Evolutionary conservation across 2,329 filamentous ascomycete genomes (phyloP).

Genomic region (Colletotrichum siamense): DNA sequence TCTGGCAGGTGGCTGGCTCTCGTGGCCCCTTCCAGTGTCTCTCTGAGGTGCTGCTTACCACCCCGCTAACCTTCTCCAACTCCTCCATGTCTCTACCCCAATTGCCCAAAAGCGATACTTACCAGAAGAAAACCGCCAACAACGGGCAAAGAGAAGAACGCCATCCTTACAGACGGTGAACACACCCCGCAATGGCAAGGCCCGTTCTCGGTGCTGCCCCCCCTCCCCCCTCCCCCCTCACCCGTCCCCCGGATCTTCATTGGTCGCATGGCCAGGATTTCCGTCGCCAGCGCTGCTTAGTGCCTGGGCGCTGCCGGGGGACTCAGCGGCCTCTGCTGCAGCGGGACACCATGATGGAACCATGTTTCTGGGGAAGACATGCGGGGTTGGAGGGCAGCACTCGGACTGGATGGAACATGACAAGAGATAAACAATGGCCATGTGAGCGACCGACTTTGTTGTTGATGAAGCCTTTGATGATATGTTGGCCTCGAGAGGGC

Average conservation of each 20-base stretch:
- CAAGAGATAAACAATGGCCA: neutral
- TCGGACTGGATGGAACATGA: neutral
- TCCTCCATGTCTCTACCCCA: neutral
- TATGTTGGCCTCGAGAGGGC: neutral
- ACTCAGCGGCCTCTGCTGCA: neutral
- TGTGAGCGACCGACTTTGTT: neutral
- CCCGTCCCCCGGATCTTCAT: neutral
- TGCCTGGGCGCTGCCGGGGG: neutral
- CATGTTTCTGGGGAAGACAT: conserved; percentile 17
- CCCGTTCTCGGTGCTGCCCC: neutral
- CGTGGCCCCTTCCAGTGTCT: conserved; percentile 1
- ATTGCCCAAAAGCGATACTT: neutral
- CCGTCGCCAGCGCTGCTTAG: neutral
- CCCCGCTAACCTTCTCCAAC: neutral
- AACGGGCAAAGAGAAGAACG: neutral
- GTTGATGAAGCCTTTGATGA: neutral
- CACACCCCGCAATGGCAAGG: neutral
- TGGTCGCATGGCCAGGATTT: neutral
- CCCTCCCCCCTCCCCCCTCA: neutral
- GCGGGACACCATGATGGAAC: conserved; percentile 2
- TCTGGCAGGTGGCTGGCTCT: conserved; percentile 19
- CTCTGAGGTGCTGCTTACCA: neutral
- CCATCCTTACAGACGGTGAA: neutral
- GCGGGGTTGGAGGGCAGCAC: conserved; percentile 1
- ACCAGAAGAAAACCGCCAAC: neutral